Percentiles rank a stretch among this genome's conserved stretches.
These are phyloP conservation scores for Bidens hawaiensis DNA, from an alignment of 140 eudicot species.

Conservation along the genomic window DNA sequence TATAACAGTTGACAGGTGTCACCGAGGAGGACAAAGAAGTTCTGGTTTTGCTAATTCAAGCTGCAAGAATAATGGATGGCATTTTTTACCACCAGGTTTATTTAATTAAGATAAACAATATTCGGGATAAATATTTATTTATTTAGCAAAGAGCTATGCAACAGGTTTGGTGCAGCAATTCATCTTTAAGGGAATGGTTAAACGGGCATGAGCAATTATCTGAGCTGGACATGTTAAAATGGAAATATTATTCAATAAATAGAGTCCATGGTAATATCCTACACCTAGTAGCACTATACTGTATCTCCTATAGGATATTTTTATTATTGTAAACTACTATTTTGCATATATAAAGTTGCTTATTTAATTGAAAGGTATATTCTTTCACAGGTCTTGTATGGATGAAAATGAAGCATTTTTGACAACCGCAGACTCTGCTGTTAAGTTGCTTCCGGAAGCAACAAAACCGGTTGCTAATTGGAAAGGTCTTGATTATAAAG, in stretches of 20 bases:
- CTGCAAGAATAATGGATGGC: conserved; percentile 76
- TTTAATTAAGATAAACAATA: neutral
- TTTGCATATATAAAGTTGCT: neutral
- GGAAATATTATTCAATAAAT: conserved; percentile 78
- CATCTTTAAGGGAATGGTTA: conserved; percentile 78
- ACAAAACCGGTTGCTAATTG: conserved; percentile 64
- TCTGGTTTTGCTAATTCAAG: conserved; percentile 56
- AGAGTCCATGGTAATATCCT: conserved; percentile 77
- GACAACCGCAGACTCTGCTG: conserved; percentile 91
- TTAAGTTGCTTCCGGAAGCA: conserved; percentile 58
- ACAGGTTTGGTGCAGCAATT: conserved; percentile 86
- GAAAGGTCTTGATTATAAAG: conserved; percentile 83
- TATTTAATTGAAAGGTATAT: neutral
- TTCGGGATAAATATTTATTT: neutral
- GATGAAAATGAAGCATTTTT: conserved; percentile 87
- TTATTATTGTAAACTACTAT: neutral
- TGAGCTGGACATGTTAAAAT: conserved; percentile 60
- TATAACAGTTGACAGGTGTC: conserved; percentile 64
- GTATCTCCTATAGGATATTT: conserved; percentile 1
- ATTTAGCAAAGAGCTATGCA: neutral
- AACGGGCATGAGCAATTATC: conserved; percentile 49
- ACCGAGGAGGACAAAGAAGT: conserved; percentile 75
- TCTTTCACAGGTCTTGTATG: conserved; percentile 66
- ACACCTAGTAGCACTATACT: neutral
- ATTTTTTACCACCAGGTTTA: conserved; percentile 73